Evolutionary conservation across 495 filamentous ascomycete genomes (phyloP), one percentile per base, ranked within the genome.

Genomic region (Xylaria telfairii): DNA sequence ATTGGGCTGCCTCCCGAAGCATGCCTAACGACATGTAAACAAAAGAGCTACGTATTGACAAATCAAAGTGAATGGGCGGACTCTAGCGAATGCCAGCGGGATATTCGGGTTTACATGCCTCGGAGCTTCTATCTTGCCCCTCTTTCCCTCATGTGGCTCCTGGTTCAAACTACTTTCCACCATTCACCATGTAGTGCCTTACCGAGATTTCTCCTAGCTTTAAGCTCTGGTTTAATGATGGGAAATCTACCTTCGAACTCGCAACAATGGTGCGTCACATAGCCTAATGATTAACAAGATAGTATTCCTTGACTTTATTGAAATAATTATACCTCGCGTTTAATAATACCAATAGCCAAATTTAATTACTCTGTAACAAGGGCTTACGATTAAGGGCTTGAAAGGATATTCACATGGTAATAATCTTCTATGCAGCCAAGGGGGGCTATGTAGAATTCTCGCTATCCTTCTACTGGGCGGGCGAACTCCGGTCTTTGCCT

Each of bases 251-350:
- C 12, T 42, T 7, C 24, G 41, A 44, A 13, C 37, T 24, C 19
- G 41, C 41, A 30, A 63, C 26, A 21, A 51, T 51, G 39, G 39
- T n/a, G 21, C 21, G 21, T 63, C 60, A 28, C 8, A 63, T 6
- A 57, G 68, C 10, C 59, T 70, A 12, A 70, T 70, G 41, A 19
- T 70, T 12, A 44, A 70, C 21, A 12, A 53, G 5, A 44, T 64
- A 3, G 68, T 57, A 42, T 70, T 70, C 41, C 59, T 70, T 21
- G 68, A 70, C 30, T 28, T 70, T 5, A 70, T 59, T 28, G 68
- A 51, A 28, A 42, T 70, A 39, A 41, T 21, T 28, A 34, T 44
- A 24, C 12, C n/a, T n/a, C n/a, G n/a, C n/a, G n/a, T n/a, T n/a
- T n/a, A n/a, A n/a, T n/a, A n/a, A n/a, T n/a, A n/a, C n/a, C n/a